Evolutionary conservation across 208 protist species (phyloP), one percentile per base, ranked within the genome.

Genomic region (Leishmania gerbilli): DNA sequence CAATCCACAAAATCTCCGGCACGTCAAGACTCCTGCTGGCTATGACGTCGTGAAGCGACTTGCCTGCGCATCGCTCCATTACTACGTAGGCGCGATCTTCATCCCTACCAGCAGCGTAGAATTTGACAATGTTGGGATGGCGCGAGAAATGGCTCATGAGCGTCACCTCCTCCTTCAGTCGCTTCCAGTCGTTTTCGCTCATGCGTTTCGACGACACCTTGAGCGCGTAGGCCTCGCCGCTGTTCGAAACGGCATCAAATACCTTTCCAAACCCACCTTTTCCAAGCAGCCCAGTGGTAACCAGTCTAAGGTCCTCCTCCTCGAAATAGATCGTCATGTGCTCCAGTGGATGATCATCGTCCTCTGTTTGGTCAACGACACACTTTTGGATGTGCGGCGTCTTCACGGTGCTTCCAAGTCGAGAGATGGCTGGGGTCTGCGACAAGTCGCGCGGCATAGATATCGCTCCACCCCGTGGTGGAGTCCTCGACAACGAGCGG

Each of bases 201-300:
- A 97, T 95, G 45, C 85, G 85, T 77, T 96, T 97, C 60, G 92
- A 91, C 27, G 92, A 96, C n/a, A 92, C 91, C 69, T 97, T 97
- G 19, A 97, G 80, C 24, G 94, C 94, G 79, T 94, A 97, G 31
- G 84, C 45, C 71, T 97, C 94, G 3, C 94, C 94, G 27, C 88
- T 85, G 77, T 90, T 91, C 24, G 91, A 95, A 34, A 87, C 84
- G 3, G 94, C 94, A 21, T 88, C 80, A 71, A 92, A 97, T 2
- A 97, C 94, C 74, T 92, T 93, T 53, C 92, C 94, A 80, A 97
- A 97, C 0, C 92, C 94, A 62, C 94, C 94, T 84, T 97, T 93
- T 37, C 94, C 94, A 4, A 97, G 82, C 8, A 96, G 67, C 31
- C 87, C 89, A 0, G 84, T 92, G 13, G 92, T 97, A 56, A 88